phyloP scores from a whole-genome alignment of 495 filamentous ascomycete genomes.

The Tricharina praecox region DNA sequence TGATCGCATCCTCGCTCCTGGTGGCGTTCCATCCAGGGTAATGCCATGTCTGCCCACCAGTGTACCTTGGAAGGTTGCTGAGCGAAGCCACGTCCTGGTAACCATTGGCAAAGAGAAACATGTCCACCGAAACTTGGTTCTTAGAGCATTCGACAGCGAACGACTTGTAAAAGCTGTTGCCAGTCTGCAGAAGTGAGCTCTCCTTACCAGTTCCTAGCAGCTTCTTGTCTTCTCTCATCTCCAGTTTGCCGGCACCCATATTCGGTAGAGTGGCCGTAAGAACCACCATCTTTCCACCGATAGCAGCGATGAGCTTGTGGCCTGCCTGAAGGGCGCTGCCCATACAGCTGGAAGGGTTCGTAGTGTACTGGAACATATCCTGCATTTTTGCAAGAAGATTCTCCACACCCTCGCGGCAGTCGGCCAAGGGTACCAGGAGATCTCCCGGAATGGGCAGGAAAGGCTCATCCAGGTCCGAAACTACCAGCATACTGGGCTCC shows the following conservation, averaged over 20 bases:
- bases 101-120: constrained; percentile 95
- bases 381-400: constrained; percentile 79
- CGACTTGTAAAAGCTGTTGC: constrained; percentile 93
- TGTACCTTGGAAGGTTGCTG: constrained; percentile 87
- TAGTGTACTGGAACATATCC: constrained; percentile 89
- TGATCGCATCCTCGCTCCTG: constrained; percentile 83
- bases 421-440: constrained; percentile 75
- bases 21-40: constrained; percentile 97
- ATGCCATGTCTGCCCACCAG: constrained; percentile 95
- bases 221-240: constrained; percentile 94
- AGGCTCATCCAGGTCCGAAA: constrained; percentile 91
- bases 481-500: constrained; percentile 77
- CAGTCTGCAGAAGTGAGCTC: constrained; percentile 68
- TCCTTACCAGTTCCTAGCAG: constrained; percentile 88
- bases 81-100: constrained; percentile 95
- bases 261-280: constrained; percentile 83
- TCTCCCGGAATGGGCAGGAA: constrained; percentile 90
- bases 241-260: constrained; percentile 71
- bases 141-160: constrained; percentile 98
- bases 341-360: constrained; percentile 73
- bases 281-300: constrained; percentile 88
- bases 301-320: constrained; percentile 81
- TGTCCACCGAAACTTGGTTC: constrained; percentile 94
- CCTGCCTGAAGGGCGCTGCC: constrained; percentile 81
- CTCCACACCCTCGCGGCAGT: constrained; percentile 81